phyloP scores from a whole-genome alignment of 805 yeast genomes.

The Yarrowia porcina region DNA sequence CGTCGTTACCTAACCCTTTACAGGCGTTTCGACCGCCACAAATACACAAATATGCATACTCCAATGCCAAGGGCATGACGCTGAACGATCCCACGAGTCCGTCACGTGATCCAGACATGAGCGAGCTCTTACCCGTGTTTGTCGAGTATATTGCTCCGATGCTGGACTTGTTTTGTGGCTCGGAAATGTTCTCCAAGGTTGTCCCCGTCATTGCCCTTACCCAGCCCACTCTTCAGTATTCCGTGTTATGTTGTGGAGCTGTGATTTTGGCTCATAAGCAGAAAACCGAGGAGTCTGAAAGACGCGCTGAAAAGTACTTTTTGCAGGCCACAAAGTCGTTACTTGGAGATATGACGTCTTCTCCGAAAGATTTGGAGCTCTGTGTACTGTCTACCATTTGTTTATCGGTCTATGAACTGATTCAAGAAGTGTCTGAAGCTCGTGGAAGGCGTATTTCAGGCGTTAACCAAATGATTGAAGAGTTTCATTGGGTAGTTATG shows the following conservation, averaged over 20 bases:
- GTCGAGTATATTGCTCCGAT: constrained; percentile 17
- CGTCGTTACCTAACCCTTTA: neutral
- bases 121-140: constrained; percentile 9
- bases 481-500: constrained; percentile 21
- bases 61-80: constrained; percentile 4
- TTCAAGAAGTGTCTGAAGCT: constrained; percentile 13
- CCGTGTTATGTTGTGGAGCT: neutral
- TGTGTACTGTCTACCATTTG: constrained; percentile 7
- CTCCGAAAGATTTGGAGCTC: constrained; percentile 1
- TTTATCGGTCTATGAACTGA: constrained; percentile 1
- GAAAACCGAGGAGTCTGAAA: neutral
- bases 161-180: constrained; percentile 13
- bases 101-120: neutral
- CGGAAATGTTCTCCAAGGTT: constrained; percentile 19
- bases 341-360: neutral
- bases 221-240: neutral
- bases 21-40: neutral
- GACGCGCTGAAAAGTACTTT: constrained; percentile 5
- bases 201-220: constrained; percentile 5
- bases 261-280: neutral
- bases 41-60: constrained; percentile 7
- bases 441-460: constrained; percentile 10
- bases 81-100: constrained; percentile 14
- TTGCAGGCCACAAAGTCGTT: constrained; percentile 12
- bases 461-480: constrained; percentile 17